Evolutionary conservation across 2,329 filamentous ascomycete genomes (phyloP).

Genomic region (Mycosphaerella sp.): DNA sequence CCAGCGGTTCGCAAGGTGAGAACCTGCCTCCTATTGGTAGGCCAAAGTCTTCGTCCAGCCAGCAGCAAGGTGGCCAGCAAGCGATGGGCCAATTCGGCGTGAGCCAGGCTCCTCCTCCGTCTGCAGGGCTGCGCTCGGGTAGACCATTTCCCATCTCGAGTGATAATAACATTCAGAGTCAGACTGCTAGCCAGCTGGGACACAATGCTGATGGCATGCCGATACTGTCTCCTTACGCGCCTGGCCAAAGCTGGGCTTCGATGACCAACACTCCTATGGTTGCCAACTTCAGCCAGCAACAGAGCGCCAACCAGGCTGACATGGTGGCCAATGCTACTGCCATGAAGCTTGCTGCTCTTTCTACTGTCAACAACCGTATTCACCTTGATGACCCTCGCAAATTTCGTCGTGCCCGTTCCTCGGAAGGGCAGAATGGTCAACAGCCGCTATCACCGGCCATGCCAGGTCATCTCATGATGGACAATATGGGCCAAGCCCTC

Average conservation of each 20-base stretch:
- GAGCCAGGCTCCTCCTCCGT: conserved; percentile 69
- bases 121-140: conserved; percentile 72
- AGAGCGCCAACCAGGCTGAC: conserved; percentile 68
- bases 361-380: conserved; percentile 97
- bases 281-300: conserved; percentile 63
- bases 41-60: conserved; percentile 73
- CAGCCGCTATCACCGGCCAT: conserved; percentile 57
- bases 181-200: conserved; percentile 45
- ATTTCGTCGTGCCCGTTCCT: conserved; percentile 82
- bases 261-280: conserved; percentile 98
- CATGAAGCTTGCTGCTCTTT: conserved; percentile 96
- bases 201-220: conserved; percentile 59
- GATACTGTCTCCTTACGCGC: conserved; percentile 69
- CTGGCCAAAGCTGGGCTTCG: conserved; percentile 93
- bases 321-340: conserved; percentile 99
- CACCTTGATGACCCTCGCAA: conserved; percentile 95
- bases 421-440: conserved; percentile 46
- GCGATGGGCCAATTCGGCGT: conserved; percentile 80
- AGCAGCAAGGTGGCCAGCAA: conserved; percentile 44
- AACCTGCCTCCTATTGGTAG: conserved; percentile 52
- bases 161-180: conserved; percentile 71
- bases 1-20: conserved; percentile 42
- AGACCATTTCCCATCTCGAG: conserved; percentile 61
- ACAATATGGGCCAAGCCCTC: conserved; percentile 83
- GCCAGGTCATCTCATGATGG: conserved; percentile 59